These are phyloP conservation scores for Glarea lozoyensis DNA, from an alignment of 495 filamentous ascomycete genomes.

Conservation along the genomic window DNA sequence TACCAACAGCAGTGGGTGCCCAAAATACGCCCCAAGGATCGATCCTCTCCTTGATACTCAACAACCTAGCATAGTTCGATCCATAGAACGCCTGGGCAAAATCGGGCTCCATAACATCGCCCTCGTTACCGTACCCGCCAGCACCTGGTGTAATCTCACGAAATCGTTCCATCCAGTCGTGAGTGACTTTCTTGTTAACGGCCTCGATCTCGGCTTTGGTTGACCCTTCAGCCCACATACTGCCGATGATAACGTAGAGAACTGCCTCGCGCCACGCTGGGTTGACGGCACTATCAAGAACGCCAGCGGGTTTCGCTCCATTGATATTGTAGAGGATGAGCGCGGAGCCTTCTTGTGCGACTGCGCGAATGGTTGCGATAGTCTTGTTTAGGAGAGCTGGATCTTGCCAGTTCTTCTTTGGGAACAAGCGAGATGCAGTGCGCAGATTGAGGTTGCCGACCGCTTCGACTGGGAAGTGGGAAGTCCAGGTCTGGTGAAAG, in stretches of 20 bases:
- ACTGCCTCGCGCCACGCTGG: constrained; percentile 45
- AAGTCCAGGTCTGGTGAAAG: constrained; percentile 37
- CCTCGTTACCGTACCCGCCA: constrained; percentile 34
- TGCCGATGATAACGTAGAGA: constrained; percentile 23
- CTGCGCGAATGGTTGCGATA: constrained; percentile 24
- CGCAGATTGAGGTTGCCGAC: constrained; percentile 36
- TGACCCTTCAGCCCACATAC: constrained; percentile 21
- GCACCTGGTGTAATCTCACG: constrained; percentile 26
- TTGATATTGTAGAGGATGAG: constrained; percentile 29
- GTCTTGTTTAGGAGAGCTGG: constrained; percentile 7
- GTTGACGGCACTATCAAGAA: constrained; percentile 39
- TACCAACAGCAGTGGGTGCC: constrained; percentile 48
- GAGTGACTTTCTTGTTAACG: constrained; percentile 24
- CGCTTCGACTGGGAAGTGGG: constrained; percentile 30
- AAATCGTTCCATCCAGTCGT: constrained; percentile 24
- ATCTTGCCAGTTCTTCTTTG: constrained; percentile 35
- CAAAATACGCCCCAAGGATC: constrained; percentile 52
- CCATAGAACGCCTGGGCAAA: constrained; percentile 43
- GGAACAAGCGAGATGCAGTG: constrained; percentile 46
- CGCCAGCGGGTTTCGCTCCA: not conserved
- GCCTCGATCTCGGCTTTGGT: constrained; percentile 25
- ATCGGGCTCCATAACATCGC: constrained; percentile 37
- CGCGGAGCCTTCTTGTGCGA: constrained; percentile 33
- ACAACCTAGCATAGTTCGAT: constrained; percentile 34
- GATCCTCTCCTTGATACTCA: constrained; percentile 39